phyloP scores from a whole-genome alignment of 805 yeast species.

The Metschnikowia proteae region DNA sequence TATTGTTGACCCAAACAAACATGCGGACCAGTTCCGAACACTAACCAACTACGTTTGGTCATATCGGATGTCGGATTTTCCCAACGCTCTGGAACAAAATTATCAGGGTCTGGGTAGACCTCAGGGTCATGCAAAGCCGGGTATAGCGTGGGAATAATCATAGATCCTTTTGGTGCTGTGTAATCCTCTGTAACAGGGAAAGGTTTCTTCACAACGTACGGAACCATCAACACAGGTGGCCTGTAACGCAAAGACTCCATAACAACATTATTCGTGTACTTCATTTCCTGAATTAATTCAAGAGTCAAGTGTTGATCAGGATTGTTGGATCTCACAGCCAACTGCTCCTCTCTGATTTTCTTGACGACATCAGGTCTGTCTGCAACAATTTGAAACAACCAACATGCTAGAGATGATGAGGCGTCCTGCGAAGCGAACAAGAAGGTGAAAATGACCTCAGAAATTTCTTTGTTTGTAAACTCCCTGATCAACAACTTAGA shows the following conservation, averaged over 20 bases:
- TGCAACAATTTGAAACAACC: slow-evolving; percentile 95
- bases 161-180: slow-evolving; percentile 94
- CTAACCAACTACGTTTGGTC: slow-evolving; percentile 89
- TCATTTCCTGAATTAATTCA: slow-evolving; percentile 81
- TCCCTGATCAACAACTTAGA: slow-evolving; percentile 67
- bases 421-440: slow-evolving; percentile 98
- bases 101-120: slow-evolving; percentile 91
- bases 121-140: slow-evolving; percentile 98
- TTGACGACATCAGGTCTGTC: slow-evolving; percentile 89
- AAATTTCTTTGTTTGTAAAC: slow-evolving; percentile 85
- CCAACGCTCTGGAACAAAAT: slow-evolving; percentile 97
- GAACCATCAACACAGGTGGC: slow-evolving; percentile 98
- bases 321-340: slow-evolving; percentile 75
- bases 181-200: slow-evolving; percentile 82
- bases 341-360: slow-evolving; percentile 90
- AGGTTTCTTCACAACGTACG: slow-evolving; percentile 83
- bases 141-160: slow-evolving; percentile 93
- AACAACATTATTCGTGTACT: slow-evolving; percentile 84
- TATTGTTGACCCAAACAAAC: slow-evolving; percentile 93
- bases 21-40: slow-evolving; percentile 96
- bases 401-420: slow-evolving; percentile 92
- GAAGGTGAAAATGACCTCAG: slow-evolving; percentile 95
- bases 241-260: slow-evolving; percentile 90
- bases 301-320: slow-evolving; percentile 57
- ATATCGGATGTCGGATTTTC: slow-evolving; percentile 71